Conservation (phyloP, 441 rosid genomes). For the Populus hybrid region DNA sequence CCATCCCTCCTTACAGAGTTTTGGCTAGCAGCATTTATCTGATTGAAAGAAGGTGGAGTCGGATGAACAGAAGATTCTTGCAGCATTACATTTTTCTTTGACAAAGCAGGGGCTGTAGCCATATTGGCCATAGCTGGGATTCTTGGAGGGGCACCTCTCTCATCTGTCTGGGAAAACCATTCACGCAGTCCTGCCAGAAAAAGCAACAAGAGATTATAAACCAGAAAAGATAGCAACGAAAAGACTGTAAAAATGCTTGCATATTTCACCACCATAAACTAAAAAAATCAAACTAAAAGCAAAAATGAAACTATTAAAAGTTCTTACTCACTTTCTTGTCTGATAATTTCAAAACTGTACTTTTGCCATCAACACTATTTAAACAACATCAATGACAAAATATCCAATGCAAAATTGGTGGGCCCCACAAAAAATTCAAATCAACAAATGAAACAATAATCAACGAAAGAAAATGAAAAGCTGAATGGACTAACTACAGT, state of each 20-base stretch:
- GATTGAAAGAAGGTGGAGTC: constrained; percentile 45
- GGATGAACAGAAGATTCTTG: constrained; percentile 45
- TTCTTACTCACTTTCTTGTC: neutral
- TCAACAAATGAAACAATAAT: neutral
- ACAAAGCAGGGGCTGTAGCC: constrained; percentile 69
- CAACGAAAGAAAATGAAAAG: neutral
- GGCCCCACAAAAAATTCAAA: neutral
- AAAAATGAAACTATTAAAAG: neutral
- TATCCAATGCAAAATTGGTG: neutral
- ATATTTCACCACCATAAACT: neutral
- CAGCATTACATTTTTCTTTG: constrained; percentile 48
- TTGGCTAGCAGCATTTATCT: constrained; percentile 58
- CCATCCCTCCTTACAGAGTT: constrained; percentile 75
- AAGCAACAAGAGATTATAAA: neutral
- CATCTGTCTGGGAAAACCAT: constrained; percentile 97
- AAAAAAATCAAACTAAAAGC: neutral
- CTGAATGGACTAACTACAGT: neutral
- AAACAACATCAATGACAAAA: neutral
- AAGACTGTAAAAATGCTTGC: neutral
- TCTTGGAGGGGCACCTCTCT: constrained; percentile 87
- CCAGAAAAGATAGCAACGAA: constrained; percentile 6
- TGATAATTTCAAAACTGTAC: neutral
- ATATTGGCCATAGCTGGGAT: constrained; percentile 98
- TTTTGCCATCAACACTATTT: neutral
- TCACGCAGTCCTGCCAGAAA: constrained; percentile 77